phyloP scores from a whole-genome alignment of 441 rosid species.

The Gossypium gossypioides region DNA sequence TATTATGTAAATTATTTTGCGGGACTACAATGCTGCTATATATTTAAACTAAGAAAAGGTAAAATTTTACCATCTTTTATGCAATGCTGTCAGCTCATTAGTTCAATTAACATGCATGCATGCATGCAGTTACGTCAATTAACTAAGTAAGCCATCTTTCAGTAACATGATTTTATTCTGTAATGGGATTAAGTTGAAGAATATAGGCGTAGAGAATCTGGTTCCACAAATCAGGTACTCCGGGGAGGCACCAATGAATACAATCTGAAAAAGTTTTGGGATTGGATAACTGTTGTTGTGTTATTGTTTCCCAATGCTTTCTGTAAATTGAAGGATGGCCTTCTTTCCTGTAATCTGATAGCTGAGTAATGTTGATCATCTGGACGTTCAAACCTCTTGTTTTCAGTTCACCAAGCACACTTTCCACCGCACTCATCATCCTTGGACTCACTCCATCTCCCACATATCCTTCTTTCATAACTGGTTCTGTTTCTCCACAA shows the following conservation, averaged over 20 bases:
- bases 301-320: slow-evolving; percentile 45
- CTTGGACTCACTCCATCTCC: slow-evolving; percentile 27
- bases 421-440: slow-evolving; percentile 37
- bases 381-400: slow-evolving; percentile 40
- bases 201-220: slow-evolving; percentile 53
- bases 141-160: background rate
- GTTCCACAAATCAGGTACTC: slow-evolving; percentile 53
- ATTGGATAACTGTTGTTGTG: slow-evolving; percentile 30
- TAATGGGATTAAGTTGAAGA: slow-evolving; percentile 10
- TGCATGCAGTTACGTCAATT: background rate
- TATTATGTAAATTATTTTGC: too few relatives aligned
- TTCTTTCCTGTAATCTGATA: slow-evolving; percentile 54
- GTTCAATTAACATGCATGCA: background rate
- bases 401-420: slow-evolving; percentile 23
- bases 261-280: slow-evolving; percentile 51
- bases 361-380: slow-evolving; percentile 51
- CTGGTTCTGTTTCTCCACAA: slow-evolving; percentile 32
- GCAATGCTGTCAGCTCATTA: too few relatives aligned
- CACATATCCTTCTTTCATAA: slow-evolving; percentile 26
- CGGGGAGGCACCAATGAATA: slow-evolving; percentile 49
- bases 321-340: slow-evolving; percentile 48
- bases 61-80: too few relatives aligned
- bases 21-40: too few relatives aligned
- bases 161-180: background rate
- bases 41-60: too few relatives aligned